Conservation (phyloP, 2,329 filamentous ascomycete genomes). For the Hirsutella minnesotensis region DNA sequence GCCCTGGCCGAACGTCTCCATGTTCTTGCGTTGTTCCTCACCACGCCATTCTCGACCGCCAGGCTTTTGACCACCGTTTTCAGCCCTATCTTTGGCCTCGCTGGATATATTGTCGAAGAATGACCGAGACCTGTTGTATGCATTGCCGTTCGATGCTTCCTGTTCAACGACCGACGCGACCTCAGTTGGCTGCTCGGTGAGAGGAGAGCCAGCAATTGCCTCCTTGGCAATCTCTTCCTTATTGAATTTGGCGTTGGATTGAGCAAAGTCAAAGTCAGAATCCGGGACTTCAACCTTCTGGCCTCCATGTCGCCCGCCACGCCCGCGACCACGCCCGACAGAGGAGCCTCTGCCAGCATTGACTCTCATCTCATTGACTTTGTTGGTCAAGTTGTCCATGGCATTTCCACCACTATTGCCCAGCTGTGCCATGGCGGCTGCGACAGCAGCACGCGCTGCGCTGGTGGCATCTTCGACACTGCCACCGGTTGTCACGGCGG, state of each 20-base stretch:
- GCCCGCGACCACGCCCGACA: slow-evolving; percentile 36
- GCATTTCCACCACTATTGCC: slow-evolving; percentile 30
- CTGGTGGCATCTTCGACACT: slow-evolving; percentile 56
- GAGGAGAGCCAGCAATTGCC: slow-evolving; percentile 67
- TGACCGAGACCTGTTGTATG: slow-evolving; percentile 78
- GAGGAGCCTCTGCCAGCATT: slow-evolving; percentile 42
- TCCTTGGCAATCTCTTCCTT: slow-evolving; percentile 62
- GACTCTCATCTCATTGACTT: slow-evolving; percentile 66
- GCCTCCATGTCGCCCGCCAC: slow-evolving; percentile 31
- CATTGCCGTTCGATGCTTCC: slow-evolving; percentile 25
- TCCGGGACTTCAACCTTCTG: slow-evolving; percentile 79
- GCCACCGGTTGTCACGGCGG: slow-evolving; percentile 21
- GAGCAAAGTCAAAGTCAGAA: slow-evolving; percentile 83
- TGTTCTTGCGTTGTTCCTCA: slow-evolving; percentile 89
- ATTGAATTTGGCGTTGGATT: slow-evolving; percentile 35
- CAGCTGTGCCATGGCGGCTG: slow-evolving; percentile 67
- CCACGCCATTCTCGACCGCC: slow-evolving; percentile 79
- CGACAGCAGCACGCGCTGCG: slow-evolving; percentile 66
- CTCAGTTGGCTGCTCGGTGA: slow-evolving; percentile 37
- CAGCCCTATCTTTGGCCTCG: slow-evolving; percentile 79
- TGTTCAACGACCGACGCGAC: slow-evolving; percentile 26
- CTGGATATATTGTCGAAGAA: slow-evolving; percentile 99
- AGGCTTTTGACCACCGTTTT: slow-evolving; percentile 54
- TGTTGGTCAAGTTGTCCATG: slow-evolving; percentile 61
- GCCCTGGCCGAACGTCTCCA: slow-evolving; percentile 95